phyloP scores from a whole-genome alignment of 2,329 filamentous ascomycete species.

The Hirsutella minnesotensis region DNA sequence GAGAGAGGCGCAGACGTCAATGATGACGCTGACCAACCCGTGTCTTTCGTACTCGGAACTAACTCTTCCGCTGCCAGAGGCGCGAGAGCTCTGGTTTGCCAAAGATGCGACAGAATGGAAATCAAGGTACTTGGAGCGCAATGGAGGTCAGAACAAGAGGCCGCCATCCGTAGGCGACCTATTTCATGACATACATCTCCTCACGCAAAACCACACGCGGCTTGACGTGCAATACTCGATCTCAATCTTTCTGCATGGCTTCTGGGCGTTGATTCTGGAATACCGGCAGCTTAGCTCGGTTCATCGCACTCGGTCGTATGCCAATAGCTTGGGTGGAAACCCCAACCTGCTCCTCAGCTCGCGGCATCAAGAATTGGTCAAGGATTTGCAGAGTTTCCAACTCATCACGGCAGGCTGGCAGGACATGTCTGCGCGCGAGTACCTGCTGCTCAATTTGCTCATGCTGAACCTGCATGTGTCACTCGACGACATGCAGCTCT shows the following conservation, averaged over 20 bases:
- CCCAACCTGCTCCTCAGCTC: constrained; percentile 36
- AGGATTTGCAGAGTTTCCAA: constrained; percentile 39
- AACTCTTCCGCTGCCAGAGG: constrained; percentile 51
- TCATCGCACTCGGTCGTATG: constrained; percentile 33
- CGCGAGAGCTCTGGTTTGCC: constrained; percentile 54
- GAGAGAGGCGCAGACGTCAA: constrained; percentile 55
- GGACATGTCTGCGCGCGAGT: constrained; percentile 32
- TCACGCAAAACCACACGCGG: constrained; percentile 33
- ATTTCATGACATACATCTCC: constrained; percentile 41
- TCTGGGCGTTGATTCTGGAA: constrained; percentile 55
- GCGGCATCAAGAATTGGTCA: constrained; percentile 50
- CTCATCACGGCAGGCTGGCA: constrained; percentile 28
- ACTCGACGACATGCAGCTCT: constrained; percentile 53
- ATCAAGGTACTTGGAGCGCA: constrained; percentile 35
- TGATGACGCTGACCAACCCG: constrained; percentile 52
- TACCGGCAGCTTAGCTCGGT: constrained; percentile 48
- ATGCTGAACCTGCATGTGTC: constrained; percentile 54
- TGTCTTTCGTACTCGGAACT: constrained; percentile 59
- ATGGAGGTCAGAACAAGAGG: constrained; percentile 24
- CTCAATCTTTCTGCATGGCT: constrained; percentile 50
- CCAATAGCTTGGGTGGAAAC: constrained; percentile 24
- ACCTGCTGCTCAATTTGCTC: constrained; percentile 39
- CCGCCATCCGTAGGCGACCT: constrained; percentile 43
- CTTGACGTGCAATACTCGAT: constrained; percentile 46
- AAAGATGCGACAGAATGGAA: constrained; percentile 55